A percentile compares a stretch with the other conserved stretches of the same genome.
phyloP scores from a whole-genome alignment of 2,329 filamentous ascomycete species.

The Rhinocladiella similis region DNA sequence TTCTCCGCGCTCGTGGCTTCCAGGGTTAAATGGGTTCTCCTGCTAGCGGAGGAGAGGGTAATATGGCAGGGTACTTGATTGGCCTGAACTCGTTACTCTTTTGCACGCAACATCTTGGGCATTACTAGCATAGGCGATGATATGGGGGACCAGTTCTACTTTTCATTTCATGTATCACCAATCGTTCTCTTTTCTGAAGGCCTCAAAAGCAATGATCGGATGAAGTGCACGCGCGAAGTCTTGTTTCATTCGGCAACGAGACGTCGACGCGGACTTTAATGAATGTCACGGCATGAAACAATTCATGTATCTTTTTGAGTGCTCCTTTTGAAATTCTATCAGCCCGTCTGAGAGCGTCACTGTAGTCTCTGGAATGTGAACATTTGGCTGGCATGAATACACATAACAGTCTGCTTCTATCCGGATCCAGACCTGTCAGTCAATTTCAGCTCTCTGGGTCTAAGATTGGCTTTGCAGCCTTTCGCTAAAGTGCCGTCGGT shows the following conservation, averaged over 20 bases:
- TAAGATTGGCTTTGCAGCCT: no score
- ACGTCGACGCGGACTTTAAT: constrained; percentile 10
- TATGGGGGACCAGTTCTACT: background rate
- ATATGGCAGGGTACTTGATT: background rate
- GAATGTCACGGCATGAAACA: constrained; percentile 13
- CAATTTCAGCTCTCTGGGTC: no score
- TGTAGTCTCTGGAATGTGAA: background rate
- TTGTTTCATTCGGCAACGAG: background rate
- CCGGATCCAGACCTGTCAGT: no score
- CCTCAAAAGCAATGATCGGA: background rate
- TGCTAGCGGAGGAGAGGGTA: background rate
- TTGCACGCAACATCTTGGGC: background rate
- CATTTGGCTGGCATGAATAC: no score
- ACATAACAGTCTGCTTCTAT: no score
- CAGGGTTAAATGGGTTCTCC: background rate
- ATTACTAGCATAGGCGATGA: background rate
- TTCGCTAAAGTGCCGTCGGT: no score
- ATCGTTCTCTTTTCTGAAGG: background rate
- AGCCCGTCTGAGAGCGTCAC: background rate
- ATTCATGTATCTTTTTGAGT: constrained; percentile 1
- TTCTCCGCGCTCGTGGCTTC: background rate
- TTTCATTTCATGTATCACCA: background rate
- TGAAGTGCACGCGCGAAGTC: constrained; percentile 7
- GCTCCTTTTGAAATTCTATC: background rate
- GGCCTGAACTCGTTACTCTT: background rate